A percentile compares a stretch with the other conserved stretches of the same genome.
Evolutionary conservation across 2,329 filamentous ascomycete species (phyloP).

Genomic region (Aspergillus quadrilineatus): DNA sequence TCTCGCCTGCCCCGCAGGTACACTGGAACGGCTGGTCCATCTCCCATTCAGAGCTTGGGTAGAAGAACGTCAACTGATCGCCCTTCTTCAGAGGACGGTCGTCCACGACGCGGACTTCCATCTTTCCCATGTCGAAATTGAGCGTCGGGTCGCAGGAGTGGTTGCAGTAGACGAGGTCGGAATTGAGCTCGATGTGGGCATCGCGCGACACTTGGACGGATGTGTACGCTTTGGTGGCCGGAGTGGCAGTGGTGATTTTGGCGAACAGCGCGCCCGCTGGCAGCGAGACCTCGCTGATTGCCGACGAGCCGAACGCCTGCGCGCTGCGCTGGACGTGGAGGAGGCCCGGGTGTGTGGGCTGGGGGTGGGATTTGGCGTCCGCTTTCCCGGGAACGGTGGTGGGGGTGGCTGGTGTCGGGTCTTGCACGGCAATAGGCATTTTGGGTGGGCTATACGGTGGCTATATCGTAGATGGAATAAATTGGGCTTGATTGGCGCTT

Average conservation of each 20-base stretch:
- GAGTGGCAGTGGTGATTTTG: conserved; percentile 48
- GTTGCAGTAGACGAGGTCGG: conserved; percentile 58
- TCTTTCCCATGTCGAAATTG: conserved; percentile 52
- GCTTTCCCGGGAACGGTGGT: conserved; percentile 1
- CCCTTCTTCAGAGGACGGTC: conserved; percentile 23
- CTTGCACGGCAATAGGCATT: conserved; percentile 25
- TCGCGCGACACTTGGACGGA: conserved; percentile 52
- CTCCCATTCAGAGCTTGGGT: conserved; percentile 52
- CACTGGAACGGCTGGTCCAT: conserved; percentile 50
- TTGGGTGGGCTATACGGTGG: neutral
- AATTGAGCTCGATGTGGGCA: conserved; percentile 57
- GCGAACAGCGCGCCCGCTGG: conserved; percentile 52
- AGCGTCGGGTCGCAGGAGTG: conserved; percentile 55
- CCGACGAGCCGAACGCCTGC: conserved; percentile 38
- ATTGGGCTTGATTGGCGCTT: neutral
- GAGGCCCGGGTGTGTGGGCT: conserved; percentile 27
- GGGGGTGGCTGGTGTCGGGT: conserved; percentile 6
- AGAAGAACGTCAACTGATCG: conserved; percentile 50
- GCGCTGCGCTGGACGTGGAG: conserved; percentile 32
- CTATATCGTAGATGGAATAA: neutral
- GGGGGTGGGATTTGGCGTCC: conserved; percentile 16
- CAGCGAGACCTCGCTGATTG: conserved; percentile 51
- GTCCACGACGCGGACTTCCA: conserved; percentile 42
- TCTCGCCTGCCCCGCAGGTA: conserved; percentile 39
- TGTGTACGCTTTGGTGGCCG: conserved; percentile 49